A percentile compares a stretch with the other conserved stretches of the same genome.
These are phyloP conservation scores for barrel medic (Medicago truncatula) DNA, from an alignment of 306 rosid genomes.

Conservation along the genomic window MtrunA17r5.0-ANR NC_053044.1:49492001-49492500, in stretches of 20 bases:
- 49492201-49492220: slow-evolving; percentile 60
- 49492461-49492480: slow-evolving; percentile 73
- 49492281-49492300: slow-evolving; percentile 51
- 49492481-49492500: slow-evolving; percentile 39
- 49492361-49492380: slow-evolving; percentile 53
- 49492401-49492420: slow-evolving; percentile 68
- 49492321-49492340: slow-evolving; percentile 60
- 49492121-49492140: no score
- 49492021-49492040: not conserved
- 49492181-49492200: slow-evolving; percentile 55
- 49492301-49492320: slow-evolving; percentile 46
- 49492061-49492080: no score
- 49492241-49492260: slow-evolving; percentile 78
- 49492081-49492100: no score
- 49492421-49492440: slow-evolving; percentile 83
- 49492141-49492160: slow-evolving; percentile 19
- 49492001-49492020: slow-evolving; percentile 10
- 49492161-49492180: slow-evolving; percentile 34
- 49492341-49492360: slow-evolving; percentile 62
- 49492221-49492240: slow-evolving; percentile 59
- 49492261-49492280: slow-evolving; percentile 87
- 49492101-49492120: no score
- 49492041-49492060: no score
- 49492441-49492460: slow-evolving; percentile 95
- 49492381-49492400: slow-evolving; percentile 64